Conservation (phyloP, 352 stramenopile species). For the Phytopythium kandeliae region DNA sequence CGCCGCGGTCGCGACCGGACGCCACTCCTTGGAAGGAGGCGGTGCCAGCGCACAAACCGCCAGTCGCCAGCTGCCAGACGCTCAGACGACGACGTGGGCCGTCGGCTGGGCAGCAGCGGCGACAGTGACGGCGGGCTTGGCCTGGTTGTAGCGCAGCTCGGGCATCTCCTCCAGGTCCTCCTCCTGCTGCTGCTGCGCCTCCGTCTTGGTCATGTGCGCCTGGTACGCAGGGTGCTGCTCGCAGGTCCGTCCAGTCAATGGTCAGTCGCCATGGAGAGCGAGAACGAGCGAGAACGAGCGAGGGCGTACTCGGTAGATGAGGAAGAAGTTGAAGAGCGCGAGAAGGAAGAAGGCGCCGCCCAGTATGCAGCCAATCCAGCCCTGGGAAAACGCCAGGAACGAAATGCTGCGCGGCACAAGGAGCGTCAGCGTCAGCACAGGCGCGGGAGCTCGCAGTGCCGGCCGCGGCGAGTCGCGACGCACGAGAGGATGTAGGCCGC, state of each 20-base stretch:
- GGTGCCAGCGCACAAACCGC: background rate
- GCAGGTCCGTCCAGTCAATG: no score
- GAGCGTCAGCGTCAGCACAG: background rate
- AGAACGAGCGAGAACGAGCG: constrained; percentile 1
- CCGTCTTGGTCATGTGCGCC: constrained; percentile 61
- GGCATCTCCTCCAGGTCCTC: constrained; percentile 68
- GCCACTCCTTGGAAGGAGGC: background rate
- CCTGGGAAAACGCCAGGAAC: constrained; percentile 77
- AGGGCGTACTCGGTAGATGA: constrained; percentile 66
- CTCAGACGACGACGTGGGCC: constrained; percentile 62
- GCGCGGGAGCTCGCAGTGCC: no score
- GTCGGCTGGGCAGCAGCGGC: constrained; percentile 24
- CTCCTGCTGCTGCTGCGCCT: constrained; percentile 38
- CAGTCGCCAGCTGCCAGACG: background rate
- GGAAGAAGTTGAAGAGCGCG: constrained; percentile 84
- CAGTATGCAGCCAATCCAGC: constrained; percentile 71
- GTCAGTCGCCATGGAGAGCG: constrained; percentile 4
- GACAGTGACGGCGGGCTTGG: constrained; percentile 25
- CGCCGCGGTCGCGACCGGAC: background rate
- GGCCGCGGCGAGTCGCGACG: no score
- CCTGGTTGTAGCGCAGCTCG: constrained; percentile 76
- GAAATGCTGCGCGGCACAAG: constrained; percentile 39
- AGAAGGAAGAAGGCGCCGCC: constrained; percentile 71
- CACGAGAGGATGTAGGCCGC: constrained; percentile 80
- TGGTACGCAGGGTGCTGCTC: constrained; percentile 74